A percentile compares a stretch with the other conserved stretches of the same genome.
Conservation (phyloP, 768 basidiomycete species). For the Mycena metata region DNA sequence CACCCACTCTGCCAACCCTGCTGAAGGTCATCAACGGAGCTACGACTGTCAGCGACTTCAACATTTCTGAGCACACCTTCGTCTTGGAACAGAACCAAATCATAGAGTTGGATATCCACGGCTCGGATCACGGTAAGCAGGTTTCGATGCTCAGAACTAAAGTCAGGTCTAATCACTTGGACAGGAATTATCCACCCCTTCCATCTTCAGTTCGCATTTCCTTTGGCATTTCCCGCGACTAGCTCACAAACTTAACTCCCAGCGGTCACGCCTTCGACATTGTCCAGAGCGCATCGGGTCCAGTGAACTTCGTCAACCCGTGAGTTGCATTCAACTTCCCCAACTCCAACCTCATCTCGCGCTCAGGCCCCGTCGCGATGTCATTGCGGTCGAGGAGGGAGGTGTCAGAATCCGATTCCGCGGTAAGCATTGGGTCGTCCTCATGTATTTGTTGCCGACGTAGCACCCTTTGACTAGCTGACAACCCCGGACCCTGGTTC, state of each 20-base stretch:
- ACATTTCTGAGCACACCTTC: slow-evolving; percentile 40
- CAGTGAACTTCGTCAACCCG: slow-evolving; percentile 42
- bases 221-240: not conserved
- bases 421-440: too few relatives aligned
- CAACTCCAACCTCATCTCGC: not conserved
- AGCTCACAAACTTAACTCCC: not conserved
- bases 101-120: slow-evolving; percentile 44
- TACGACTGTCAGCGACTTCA: slow-evolving; percentile 35
- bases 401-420: slow-evolving; percentile 26
- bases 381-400: slow-evolving; percentile 34
- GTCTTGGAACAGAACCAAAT: slow-evolving; percentile 38
- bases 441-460: too few relatives aligned
- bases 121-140: slow-evolving; percentile 39
- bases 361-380: slow-evolving; percentile 43
- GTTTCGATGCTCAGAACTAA: not conserved
- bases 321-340: not conserved
- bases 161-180: not conserved
- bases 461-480: too few relatives aligned
- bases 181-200: slow-evolving; percentile 24
- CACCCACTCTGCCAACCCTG: slow-evolving; percentile 42
- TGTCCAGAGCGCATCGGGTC: slow-evolving; percentile 39
- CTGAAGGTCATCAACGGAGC: slow-evolving; percentile 43
- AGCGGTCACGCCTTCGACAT: slow-evolving; percentile 47
- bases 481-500: slow-evolving; percentile 24
- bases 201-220: slow-evolving; percentile 34